Conservation (phyloP, 1,284 basidiomycete species). For the Rhodotorula sp. region DNA sequence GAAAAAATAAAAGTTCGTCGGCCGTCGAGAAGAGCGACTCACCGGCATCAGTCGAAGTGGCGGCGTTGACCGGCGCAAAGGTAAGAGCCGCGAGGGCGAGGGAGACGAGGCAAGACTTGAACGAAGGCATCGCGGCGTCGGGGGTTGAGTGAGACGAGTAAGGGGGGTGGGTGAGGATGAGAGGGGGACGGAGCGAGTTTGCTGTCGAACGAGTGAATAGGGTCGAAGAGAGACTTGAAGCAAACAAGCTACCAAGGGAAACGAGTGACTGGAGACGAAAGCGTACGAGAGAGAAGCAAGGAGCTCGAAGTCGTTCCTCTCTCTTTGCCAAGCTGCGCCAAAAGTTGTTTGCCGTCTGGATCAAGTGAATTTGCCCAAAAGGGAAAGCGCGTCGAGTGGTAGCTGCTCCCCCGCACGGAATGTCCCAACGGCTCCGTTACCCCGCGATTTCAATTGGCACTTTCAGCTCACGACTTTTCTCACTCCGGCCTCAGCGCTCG, state of each 20-base stretch:
- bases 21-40: neutral
- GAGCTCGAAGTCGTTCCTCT: too few relatives aligned
- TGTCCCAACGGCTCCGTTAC: too few relatives aligned
- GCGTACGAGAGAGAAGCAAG: neutral
- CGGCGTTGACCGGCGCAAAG: slow-evolving; percentile 62
- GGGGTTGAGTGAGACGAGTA: neutral
- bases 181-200: neutral
- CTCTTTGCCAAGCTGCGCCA: too few relatives aligned
- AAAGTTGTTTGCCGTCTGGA: too few relatives aligned
- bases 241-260: neutral
- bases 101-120: slow-evolving; percentile 59
- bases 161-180: neutral
- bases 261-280: slow-evolving; percentile 3
- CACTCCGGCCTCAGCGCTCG: too few relatives aligned
- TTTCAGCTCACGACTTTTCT: too few relatives aligned
- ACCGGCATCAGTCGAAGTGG: neutral
- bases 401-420: too few relatives aligned
- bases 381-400: too few relatives aligned
- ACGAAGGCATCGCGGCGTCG: slow-evolving; percentile 24
- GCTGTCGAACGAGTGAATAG: slow-evolving; percentile 24
- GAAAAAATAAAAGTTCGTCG: neutral
- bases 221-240: neutral
- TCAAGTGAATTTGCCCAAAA: too few relatives aligned
- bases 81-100: slow-evolving; percentile 87
- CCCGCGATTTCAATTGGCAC: too few relatives aligned